phyloP scores from a whole-genome alignment of 2,329 filamentous ascomycete species.

The Phyllosticta ampelicida region DNA sequence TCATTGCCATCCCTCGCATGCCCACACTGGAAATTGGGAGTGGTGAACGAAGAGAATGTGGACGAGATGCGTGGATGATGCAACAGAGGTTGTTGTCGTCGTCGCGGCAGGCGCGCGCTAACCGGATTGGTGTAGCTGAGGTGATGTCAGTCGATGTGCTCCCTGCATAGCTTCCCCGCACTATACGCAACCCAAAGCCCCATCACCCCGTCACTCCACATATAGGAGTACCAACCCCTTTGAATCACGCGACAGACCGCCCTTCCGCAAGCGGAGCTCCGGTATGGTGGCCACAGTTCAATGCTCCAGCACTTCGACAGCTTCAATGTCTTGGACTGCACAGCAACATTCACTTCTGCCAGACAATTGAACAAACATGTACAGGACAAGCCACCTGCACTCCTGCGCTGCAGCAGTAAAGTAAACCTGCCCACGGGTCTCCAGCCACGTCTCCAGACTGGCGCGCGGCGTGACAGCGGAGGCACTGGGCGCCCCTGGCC shows the following conservation, averaged over 20 bases:
- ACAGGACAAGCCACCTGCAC: too few relatives aligned
- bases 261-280: not conserved
- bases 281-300: too few relatives aligned
- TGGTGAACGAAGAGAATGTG: not conserved
- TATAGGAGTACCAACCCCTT: not conserved
- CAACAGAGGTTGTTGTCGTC: not conserved
- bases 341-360: too few relatives aligned
- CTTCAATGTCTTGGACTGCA: too few relatives aligned
- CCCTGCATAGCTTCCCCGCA: not conserved
- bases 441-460: not conserved
- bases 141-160: not conserved
- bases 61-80: not conserved
- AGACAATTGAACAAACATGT: too few relatives aligned
- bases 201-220: not conserved
- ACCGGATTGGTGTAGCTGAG: not conserved
- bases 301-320: too few relatives aligned
- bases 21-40: not conserved
- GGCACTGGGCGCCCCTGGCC: not conserved
- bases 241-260: conserved; percentile 5
- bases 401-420: not conserved
- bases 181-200: not conserved
- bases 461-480: not conserved
- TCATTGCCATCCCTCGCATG: not conserved
- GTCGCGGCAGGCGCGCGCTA: not conserved
- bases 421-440: not conserved